A percentile compares a stretch with the other conserved stretches of the same genome.
These are phyloP conservation scores for Trichoderma atrobrunneum DNA, from an alignment of 2,329 filamentous ascomycete genomes.

Conservation along the genomic window DNA sequence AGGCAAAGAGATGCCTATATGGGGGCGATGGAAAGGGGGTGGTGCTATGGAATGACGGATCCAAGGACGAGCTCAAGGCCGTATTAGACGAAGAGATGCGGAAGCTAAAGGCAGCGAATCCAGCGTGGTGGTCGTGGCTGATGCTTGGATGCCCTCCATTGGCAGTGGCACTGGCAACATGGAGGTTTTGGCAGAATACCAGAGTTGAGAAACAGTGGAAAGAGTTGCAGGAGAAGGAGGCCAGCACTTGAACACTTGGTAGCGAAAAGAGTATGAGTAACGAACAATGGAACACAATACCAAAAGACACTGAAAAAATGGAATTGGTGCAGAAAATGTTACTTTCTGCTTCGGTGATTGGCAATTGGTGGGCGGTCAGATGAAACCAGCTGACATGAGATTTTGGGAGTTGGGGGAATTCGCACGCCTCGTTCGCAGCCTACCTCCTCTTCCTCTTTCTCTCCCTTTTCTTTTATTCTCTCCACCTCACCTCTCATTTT, in stretches of 20 bases:
- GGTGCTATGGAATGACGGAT: slow-evolving; percentile 88
- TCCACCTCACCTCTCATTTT: background rate
- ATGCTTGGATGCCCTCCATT: slow-evolving; percentile 70
- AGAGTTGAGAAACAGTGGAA: slow-evolving; percentile 70
- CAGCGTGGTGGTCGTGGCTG: slow-evolving; percentile 80
- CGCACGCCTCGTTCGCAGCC: background rate
- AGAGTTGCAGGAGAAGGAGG: slow-evolving; percentile 46
- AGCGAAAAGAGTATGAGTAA: background rate
- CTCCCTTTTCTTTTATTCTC: background rate
- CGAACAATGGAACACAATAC: background rate
- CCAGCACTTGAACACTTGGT: slow-evolving; percentile 20
- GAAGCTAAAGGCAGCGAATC: slow-evolving; percentile 61
- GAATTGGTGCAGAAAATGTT: background rate
- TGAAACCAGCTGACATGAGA: slow-evolving; percentile 4
- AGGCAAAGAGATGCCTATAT: slow-evolving; percentile 71
- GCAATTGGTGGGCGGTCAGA: background rate
- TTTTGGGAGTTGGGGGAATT: background rate
- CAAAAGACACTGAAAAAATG: background rate
- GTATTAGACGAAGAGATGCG: slow-evolving; percentile 66
- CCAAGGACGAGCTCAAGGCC: slow-evolving; percentile 63
- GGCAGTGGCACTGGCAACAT: slow-evolving; percentile 64
- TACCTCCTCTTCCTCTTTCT: background rate
- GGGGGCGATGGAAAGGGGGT: slow-evolving; percentile 64
- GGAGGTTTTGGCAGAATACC: slow-evolving; percentile 71
- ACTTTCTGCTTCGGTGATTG: background rate